phyloP scores from a whole-genome alignment of 2,329 filamentous ascomycete genomes.

The Microcyclospora pomicola region DNA sequence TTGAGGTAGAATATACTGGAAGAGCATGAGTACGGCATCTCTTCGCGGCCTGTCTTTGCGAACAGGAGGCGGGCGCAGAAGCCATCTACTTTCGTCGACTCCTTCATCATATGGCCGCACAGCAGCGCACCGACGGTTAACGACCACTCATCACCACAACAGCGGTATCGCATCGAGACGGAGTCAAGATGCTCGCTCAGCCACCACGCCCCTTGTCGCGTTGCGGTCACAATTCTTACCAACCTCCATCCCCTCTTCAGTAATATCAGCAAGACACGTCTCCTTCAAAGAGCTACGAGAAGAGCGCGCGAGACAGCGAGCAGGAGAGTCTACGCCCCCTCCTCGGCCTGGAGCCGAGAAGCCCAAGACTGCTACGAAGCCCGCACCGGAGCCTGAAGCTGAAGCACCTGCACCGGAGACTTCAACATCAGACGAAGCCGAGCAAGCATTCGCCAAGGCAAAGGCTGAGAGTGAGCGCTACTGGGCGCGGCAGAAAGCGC shows the following conservation, averaged over 20 bases:
- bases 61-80: slow-evolving; percentile 26
- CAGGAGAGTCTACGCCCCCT: slow-evolving; percentile 17
- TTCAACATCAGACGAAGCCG: slow-evolving; percentile 17
- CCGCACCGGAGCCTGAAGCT: slow-evolving; percentile 10
- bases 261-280: slow-evolving; percentile 31
- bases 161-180: slow-evolving; percentile 18
- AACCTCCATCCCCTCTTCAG: slow-evolving; percentile 29
- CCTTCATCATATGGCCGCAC: slow-evolving; percentile 31
- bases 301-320: slow-evolving; percentile 21
- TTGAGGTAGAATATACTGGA: too few species aligned
- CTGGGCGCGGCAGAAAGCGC: slow-evolving; percentile 21
- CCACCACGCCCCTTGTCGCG: slow-evolving; percentile 21
- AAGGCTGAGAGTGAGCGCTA: slow-evolving; percentile 28
- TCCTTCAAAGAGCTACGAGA: slow-evolving; percentile 27
- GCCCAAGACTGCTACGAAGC: slow-evolving; percentile 21
- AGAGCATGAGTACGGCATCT: slow-evolving; percentile 33
- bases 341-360: slow-evolving; percentile 10
- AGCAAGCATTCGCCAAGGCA: slow-evolving; percentile 22
- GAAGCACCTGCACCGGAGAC: slow-evolving; percentile 14
- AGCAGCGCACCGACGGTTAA: slow-evolving; percentile 36
- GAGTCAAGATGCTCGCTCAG: slow-evolving; percentile 11
- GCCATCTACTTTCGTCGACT: slow-evolving; percentile 24
- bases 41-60: slow-evolving; percentile 27
- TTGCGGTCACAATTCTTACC: slow-evolving; percentile 32
- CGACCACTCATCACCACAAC: slow-evolving; percentile 11